Evolutionary conservation across 768 basidiomycete species (phyloP).

Genomic region (Hygrocybe coccinea): DNA sequence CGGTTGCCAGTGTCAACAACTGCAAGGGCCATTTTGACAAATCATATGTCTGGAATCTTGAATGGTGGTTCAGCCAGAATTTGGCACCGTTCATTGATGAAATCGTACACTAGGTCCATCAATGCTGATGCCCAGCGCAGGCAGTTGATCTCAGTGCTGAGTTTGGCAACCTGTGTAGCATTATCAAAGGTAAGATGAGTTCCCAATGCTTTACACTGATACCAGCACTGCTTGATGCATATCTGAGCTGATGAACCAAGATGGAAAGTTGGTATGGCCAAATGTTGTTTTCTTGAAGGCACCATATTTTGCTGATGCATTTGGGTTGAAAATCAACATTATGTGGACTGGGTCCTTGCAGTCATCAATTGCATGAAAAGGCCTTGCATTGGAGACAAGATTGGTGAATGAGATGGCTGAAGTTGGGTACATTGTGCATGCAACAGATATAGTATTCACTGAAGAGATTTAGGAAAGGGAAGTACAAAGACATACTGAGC

Average conservation of each 20-base stretch:
- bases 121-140: constrained; percentile 19
- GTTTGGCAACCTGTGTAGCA: constrained; percentile 13
- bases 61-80: constrained; percentile 3
- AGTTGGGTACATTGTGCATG: neutral
- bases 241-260: neutral
- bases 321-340: neutral
- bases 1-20: constrained; percentile 1
- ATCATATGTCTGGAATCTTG: constrained; percentile 13
- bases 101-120: constrained; percentile 16
- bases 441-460: neutral
- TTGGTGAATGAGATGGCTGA: neutral
- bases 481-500: neutral
- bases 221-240: constrained; percentile 16
- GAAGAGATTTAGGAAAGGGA: neutral
- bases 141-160: constrained; percentile 6
- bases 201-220: constrained; percentile 1
- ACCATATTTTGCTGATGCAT: neutral
- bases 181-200: constrained; percentile 12
- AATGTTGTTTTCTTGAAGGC: constrained; percentile 5
- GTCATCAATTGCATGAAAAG: neutral
- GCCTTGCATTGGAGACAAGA: neutral
- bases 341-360: neutral
- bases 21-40: constrained; percentile 14
- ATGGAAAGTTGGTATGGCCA: constrained; percentile 2
- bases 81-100: constrained; percentile 4